Percentiles rank a stretch among this genome's conserved stretches.
Evolutionary conservation across 2,329 filamentous ascomycete species (phyloP).

Genomic region (Neonectria hederae): DNA sequence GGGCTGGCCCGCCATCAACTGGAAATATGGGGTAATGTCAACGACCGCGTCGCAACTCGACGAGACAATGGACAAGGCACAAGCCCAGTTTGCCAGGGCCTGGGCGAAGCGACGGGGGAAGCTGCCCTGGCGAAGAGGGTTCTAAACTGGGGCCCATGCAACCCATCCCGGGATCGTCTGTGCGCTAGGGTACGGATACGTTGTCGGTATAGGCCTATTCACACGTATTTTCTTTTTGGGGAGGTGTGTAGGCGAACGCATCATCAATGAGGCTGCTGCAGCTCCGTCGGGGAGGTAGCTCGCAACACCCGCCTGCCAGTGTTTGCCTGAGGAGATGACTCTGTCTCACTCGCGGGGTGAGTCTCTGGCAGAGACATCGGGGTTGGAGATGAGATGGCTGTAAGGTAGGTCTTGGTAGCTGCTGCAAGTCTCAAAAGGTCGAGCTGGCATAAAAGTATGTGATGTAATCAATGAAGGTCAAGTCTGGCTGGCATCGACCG

Average conservation of each 20-base stretch:
- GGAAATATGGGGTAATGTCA: neutral
- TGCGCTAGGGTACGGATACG: conserved; percentile 12
- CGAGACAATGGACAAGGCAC: neutral
- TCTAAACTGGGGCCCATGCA: conserved; percentile 16
- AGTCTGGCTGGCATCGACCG: too few species aligned
- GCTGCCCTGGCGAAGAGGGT: conserved; percentile 20
- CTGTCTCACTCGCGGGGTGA: conserved; percentile 16
- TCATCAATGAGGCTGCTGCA: conserved; percentile 1
- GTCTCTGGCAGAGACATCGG: conserved; percentile 1
- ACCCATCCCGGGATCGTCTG: conserved; percentile 20
- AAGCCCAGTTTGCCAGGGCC: conserved; percentile 8
- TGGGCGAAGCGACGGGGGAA: conserved; percentile 16
- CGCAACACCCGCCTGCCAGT: conserved; percentile 14
- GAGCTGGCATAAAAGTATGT: neutral
- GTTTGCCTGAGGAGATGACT: conserved; percentile 5
- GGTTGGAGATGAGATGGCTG: neutral
- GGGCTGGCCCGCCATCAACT: neutral
- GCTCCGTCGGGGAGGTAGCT: conserved; percentile 1
- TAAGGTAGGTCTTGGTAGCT: neutral
- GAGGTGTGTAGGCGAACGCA: neutral
- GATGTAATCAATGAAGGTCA: neutral
- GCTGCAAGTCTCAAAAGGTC: neutral
- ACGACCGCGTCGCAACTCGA: neutral
- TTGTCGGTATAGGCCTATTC: conserved; percentile 1
- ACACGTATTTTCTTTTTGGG: neutral